Evolutionary conservation across 768 basidiomycete genomes (phyloP), one percentile per base, ranked within the genome.

Genomic region (Tulasnella sp.): DNA sequence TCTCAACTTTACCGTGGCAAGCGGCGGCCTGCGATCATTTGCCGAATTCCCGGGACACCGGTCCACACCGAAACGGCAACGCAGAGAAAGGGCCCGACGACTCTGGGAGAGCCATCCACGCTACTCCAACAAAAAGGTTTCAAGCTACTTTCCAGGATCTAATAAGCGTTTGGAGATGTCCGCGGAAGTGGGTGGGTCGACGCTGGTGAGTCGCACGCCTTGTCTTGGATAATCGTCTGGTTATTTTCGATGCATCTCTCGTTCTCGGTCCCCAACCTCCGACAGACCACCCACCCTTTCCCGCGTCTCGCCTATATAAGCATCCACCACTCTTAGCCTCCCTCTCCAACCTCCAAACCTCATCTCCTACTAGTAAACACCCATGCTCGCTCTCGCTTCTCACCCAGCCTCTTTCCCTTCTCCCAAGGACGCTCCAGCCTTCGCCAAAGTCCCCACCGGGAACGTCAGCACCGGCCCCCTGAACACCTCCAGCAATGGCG

Each of bases 361-460:
- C 69, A 2, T 59, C 29, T 44, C 42, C 16, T 42, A 32, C 32
- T 32, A 66, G n/a, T 26, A 40, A 16, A 42, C 44, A 35, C 29
- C 42, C 26, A 44, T 42, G 39, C n/a, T 69, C 22, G 69, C 69
- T 42, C 42, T 69, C 40, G 34, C 69, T 44, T 29, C 42, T 69
- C 47, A 69, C 69, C 69, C 69, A 34, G n/a, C 69, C 41, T 69
- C 42, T 52, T 52, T 35, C 42, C 47, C 35, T 42, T 69, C 69
- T 59, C 69, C 35, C 32, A 69, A 69, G 47, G 41, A 69, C 41
- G 5, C 63, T 19, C 63, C 63, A 36, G 39, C 63, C n/a, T 65
- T 36, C 39, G 39, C 63, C 63, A 65, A 65, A 59, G 52, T 59
- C 22, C 52, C 52, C 22, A 29, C 52, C 52, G 14, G 32, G 22